Base-by-base conservation (phyloP, 176 grass and related monocot genomes). In the Triticum dicoccoides region DNA sequence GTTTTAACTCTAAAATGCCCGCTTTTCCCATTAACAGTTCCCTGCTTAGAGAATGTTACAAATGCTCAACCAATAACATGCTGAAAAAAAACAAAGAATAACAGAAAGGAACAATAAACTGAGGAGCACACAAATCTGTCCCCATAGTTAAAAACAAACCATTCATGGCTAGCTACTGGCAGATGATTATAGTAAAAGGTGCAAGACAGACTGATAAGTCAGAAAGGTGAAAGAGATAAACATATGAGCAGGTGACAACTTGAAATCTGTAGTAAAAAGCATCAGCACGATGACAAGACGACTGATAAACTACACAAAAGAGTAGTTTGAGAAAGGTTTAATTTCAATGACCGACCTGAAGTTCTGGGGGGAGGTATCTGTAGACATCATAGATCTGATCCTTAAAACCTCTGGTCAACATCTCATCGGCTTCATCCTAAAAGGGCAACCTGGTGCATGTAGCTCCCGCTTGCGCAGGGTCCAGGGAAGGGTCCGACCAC, bases 321-420 rank as follows among this genome's bases (percentile, higher is more conserved):
- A 41, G 37, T 2, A 2, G 17, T 32, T 49, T 56, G 4, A 38
- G 5, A 42, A 41, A 39, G 0, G 21, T 27, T 5, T 83, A 75
- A 51, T 45, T 21, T 66, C 7, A 54, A 29, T 37, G 38, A 61
- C 65, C 37, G 25, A 95, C 93, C 89, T 96, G 96, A 71, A 98
- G 92, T 45, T 96, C 92, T 13, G 92, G 93, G 3, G 96, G 93
- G 25, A 96, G 93, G 81, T 96, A 94, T 85, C 93, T 82, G 87
- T 98, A 98, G 25, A 98, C 87, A 78, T 91, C 93, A 69, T 98
- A 96, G 58, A 96, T 98, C 85, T 98, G 96, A 78, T 98, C 96
- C 90, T 98, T 94, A 65, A 98, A 98, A 12, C 92, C 96, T 87
- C 92, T 86, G 68, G 82, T 96, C 92, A 96, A 82, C 93, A 98